Base-by-base conservation (phyloP, 2,329 filamentous ascomycete genomes). In the Clarireedia monteithiana region DNA sequence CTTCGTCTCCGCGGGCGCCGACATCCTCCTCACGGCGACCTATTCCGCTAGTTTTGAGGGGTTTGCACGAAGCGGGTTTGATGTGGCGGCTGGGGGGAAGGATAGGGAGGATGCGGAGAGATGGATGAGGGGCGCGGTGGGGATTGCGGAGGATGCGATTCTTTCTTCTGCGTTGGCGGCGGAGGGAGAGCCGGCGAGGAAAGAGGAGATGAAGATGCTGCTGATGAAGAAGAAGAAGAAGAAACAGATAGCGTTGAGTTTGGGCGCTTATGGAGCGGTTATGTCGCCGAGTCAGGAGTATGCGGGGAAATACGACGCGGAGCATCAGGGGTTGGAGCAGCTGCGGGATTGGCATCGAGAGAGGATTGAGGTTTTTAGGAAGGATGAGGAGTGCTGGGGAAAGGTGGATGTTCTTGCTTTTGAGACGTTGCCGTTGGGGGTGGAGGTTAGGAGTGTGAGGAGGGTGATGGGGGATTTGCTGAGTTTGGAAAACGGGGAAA, bases 221-320 rank as follows among this genome's bases (percentile, higher is more conserved):
- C 9, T 10, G 15, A 38, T 38, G 36, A 38, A 38, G 15, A 9
- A 9, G 36, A 38, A 38, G 36, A 42, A 38, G 36, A 42, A 42
- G 14, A 44, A 26, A 42, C 40, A 50, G 17, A 68, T 84, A 15
- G 83, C 83, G 12, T 68, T 88, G 48, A 82, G 82, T 62, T 67
- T 86, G 5, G 85, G 85, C 0, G 81, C 85, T 0, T 87, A 87
- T 58, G 85, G 85, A 15, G 84, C 85, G 2, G 81, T 77, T 59
- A 85, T 86, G 81, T 69, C 78, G 17, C 85, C 85, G 1, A 77
- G 80, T 27, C 79, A 84, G 60, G 85, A 88, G 66, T 88, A 87
- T 65, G 80, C 74, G 40, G 85, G 83, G 1, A 64, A 67, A 2
- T 88, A 88, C 62, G 81, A 84, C 58, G 68, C 65, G 0, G 71